Evolutionary conservation across 2,329 filamentous ascomycete genomes (phyloP), one percentile per base, ranked within the genome.

Genomic region (Aureobasidium mangrovei): DNA sequence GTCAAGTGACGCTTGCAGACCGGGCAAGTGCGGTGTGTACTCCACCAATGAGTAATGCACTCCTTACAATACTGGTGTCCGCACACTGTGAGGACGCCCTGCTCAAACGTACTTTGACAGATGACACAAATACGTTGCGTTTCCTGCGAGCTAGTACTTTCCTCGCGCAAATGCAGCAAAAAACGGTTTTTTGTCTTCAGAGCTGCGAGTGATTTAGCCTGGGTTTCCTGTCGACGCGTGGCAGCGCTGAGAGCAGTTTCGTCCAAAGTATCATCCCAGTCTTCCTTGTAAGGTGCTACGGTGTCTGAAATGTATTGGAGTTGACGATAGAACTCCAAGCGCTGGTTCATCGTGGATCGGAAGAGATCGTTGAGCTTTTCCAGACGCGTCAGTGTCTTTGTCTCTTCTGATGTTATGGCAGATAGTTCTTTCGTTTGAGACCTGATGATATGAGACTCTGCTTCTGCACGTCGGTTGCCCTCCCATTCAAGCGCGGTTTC

Each of bases 301-400:
- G 82, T 88, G 65, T 97, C 91, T 0, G 91, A 96, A n/a, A 97
- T 83, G 28, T 82, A 80, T 65, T 97, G 93, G 8, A 97, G 76
- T 64, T 96, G 90, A 4, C 85, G 83, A 65, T 97, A 97, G 65
- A 90, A 97, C 55, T 93, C 89, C 0, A 96, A 72, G 10, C 93
- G 84, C 36, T 83, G 77, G 63, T 97, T 97, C 82, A 95, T 91
- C 0, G 85, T 82, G 12, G 77, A 75, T 29, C 82, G 85, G 66
- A 95, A 93, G 29, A 82, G 72, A 44, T 91, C 84, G 4, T 89
- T 72, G 66, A 96, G 91, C 56, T 80, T 80, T 57, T 88, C 83
- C 9, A 84, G 63, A 7, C 69, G 72, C 4, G 65, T 65, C 3
- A 78, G 64, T 12, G 70, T 67, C 61, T 82, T 83, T 3, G 70